Conservation (phyloP, 805 yeast genomes). For the Yarrowia alimentaria region DNA sequence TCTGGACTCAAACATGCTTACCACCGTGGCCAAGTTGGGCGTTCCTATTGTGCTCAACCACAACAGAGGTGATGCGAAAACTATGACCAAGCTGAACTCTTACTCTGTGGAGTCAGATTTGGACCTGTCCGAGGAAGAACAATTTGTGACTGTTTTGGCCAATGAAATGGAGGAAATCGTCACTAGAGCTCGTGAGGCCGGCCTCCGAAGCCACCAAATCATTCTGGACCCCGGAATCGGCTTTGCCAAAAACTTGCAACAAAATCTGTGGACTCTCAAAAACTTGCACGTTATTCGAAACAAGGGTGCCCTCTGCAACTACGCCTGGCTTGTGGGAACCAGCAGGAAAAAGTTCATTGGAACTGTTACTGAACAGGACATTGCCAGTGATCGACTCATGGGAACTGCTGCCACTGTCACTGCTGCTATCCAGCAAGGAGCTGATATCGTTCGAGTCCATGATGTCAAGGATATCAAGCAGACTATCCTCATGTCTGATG, state of each 20-base stretch:
- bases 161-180: constrained; percentile 63
- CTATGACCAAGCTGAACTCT: no score
- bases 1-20: constrained; percentile 64
- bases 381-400: constrained; percentile 60
- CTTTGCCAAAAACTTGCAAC: constrained; percentile 78
- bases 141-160: constrained; percentile 54
- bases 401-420: constrained; percentile 77
- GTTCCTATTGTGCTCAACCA: constrained; percentile 83
- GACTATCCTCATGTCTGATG: constrained; percentile 65
- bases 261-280: constrained; percentile 65
- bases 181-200: constrained; percentile 54
- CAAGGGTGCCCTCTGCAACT: constrained; percentile 36
- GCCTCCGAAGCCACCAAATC: constrained; percentile 85
- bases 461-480: constrained; percentile 64
- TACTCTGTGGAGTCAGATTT: no score
- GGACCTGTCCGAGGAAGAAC: constrained; percentile 33
- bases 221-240: constrained; percentile 95
- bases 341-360: constrained; percentile 89
- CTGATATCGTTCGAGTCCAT: constrained; percentile 86
- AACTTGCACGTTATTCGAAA: constrained; percentile 34
- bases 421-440: constrained; percentile 67
- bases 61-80: constrained; percentile 66
- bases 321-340: constrained; percentile 80
- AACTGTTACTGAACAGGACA: constrained; percentile 55
- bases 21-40: constrained; percentile 58